phyloP scores from a whole-genome alignment of 495 filamentous ascomycete species.

The Penicillium cataractarum region DNA sequence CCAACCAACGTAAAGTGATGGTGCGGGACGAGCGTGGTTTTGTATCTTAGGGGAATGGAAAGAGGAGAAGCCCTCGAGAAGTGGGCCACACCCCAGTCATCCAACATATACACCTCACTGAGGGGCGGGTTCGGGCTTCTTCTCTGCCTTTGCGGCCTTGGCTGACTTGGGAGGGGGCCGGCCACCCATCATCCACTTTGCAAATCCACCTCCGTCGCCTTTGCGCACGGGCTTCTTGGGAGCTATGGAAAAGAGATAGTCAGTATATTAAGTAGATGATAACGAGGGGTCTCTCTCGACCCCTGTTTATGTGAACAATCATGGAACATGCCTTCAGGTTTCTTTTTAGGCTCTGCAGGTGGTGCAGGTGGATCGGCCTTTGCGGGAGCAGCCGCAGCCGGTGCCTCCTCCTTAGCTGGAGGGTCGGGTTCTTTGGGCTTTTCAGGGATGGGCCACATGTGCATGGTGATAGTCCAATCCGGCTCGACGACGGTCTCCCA shows the following conservation, averaged over 20 bases:
- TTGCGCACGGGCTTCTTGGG: constrained; percentile 36
- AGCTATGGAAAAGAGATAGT: constrained; percentile 18
- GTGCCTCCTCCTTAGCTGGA: constrained; percentile 30
- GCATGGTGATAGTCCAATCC: constrained; percentile 90
- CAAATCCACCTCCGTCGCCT: constrained; percentile 37
- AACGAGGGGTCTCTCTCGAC: neutral
- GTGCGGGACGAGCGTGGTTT: neutral
- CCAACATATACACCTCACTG: constrained; percentile 4
- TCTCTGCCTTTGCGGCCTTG: constrained; percentile 28
- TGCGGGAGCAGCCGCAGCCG: constrained; percentile 26
- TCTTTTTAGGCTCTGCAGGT: constrained; percentile 39
- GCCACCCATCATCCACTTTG: constrained; percentile 47
- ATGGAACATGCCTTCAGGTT: constrained; percentile 33
- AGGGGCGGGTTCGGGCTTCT: constrained; percentile 21
- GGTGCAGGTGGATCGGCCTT: constrained; percentile 21
- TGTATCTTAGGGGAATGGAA: neutral
- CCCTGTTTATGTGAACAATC: neutral
- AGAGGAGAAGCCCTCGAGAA: neutral
- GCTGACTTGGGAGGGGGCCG: constrained; percentile 32
- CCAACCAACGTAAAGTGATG: neutral
- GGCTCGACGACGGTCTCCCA: constrained; percentile 87
- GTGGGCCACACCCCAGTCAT: neutral
- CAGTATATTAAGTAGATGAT: neutral
- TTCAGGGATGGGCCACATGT: constrained; percentile 92
- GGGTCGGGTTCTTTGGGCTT: constrained; percentile 51